Conservation (phyloP, 2,329 filamentous ascomycete species). For the Alternaria novae-zelandiae region DNA sequence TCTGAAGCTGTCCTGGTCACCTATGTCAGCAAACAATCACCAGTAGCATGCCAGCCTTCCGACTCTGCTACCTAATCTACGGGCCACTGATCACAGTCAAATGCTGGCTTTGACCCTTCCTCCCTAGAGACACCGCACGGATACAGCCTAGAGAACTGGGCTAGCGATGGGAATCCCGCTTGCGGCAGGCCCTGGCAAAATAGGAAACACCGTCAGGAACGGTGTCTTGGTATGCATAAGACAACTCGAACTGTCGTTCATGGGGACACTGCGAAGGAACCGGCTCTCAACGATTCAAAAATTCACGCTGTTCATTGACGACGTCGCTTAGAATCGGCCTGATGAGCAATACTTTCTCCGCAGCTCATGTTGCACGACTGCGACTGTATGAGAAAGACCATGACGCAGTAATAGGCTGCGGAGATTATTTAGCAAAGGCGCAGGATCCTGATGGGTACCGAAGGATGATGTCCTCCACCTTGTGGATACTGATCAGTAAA, state of each 20-base stretch:
- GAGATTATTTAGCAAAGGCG: not conserved
- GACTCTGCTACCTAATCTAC: not conserved
- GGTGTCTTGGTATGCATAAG: not conserved
- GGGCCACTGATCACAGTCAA: not conserved
- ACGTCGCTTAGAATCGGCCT: not conserved
- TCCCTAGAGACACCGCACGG: not conserved
- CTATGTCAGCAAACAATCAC: not conserved
- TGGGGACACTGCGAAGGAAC: not conserved
- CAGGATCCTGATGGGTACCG: not conserved
- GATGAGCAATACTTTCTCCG: not conserved
- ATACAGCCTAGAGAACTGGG: not conserved
- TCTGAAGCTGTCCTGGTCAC: not conserved
- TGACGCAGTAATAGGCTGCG: not conserved
- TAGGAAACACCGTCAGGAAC: not conserved
- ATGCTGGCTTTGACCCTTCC: not conserved
- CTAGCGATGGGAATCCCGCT: constrained; percentile 1
- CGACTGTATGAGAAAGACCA: not conserved
- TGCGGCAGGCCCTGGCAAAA: not conserved
- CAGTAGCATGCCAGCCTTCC: not conserved
- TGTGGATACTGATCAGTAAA: constrained; percentile 1
- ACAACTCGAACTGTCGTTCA: not conserved
- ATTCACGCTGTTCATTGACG: not conserved
- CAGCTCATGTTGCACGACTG: not conserved
- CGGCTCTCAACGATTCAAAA: not conserved
- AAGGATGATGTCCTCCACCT: not conserved